Evolutionary conservation across 2,329 filamentous ascomycete species (phyloP).

Genomic region (Aureobasidium sp.): DNA sequence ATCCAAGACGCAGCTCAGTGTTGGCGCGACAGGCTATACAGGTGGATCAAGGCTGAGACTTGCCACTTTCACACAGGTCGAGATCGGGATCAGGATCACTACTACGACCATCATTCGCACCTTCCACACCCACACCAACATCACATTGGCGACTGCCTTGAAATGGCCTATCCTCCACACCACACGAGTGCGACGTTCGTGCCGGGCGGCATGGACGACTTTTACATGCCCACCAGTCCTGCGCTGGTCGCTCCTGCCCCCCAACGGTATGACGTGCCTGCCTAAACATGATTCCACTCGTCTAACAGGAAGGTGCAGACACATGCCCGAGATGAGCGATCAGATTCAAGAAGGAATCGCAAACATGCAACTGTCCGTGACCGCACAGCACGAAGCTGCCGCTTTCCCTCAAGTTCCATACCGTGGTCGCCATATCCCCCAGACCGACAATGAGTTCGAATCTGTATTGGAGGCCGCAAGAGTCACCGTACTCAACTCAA

Average conservation of each 20-base stretch:
- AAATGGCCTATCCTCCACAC: slow-evolving; percentile 11
- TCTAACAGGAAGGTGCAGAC: slow-evolving; percentile 45
- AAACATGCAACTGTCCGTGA: slow-evolving; percentile 59
- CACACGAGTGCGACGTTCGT: slow-evolving; percentile 52
- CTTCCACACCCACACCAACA: background rate
- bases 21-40: background rate
- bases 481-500: slow-evolving; percentile 77
- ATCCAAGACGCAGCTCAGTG: background rate
- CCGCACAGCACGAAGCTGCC: slow-evolving; percentile 21
- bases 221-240: slow-evolving; percentile 53
- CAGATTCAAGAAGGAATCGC: slow-evolving; percentile 95
- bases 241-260: slow-evolving; percentile 64
- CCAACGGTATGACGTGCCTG: slow-evolving; percentile 50
- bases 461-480: slow-evolving; percentile 79
- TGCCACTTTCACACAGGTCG: background rate
- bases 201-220: slow-evolving; percentile 61
- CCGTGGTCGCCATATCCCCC: slow-evolving; percentile 79
- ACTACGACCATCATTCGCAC: background rate
- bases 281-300: background rate
- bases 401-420: slow-evolving; percentile 73
- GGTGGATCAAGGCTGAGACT: slow-evolving; percentile 8
- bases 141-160: background rate
- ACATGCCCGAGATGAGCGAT: slow-evolving; percentile 91
- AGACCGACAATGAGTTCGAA: slow-evolving; percentile 90
- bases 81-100: background rate